Evolutionary conservation across 2,329 filamentous ascomycete species (phyloP).

Genomic region (Penicillium fuscoglaucum): DNA sequence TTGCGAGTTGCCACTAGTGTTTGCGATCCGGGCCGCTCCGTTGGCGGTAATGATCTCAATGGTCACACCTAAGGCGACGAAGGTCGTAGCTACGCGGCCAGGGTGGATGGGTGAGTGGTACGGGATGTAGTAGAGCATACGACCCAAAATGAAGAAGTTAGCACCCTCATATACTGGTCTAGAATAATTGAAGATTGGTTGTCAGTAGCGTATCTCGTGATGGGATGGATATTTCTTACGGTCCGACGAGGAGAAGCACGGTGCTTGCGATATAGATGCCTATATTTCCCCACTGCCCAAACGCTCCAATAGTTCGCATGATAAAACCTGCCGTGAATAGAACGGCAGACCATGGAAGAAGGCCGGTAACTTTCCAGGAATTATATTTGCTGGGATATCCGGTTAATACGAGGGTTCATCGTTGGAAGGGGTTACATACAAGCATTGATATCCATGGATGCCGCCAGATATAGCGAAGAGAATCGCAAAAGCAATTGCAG

Average conservation of each 20-base stretch:
- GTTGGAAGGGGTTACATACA: constrained; percentile 21
- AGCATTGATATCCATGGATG: constrained; percentile 43
- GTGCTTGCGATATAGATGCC: constrained; percentile 41
- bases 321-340: constrained; percentile 44
- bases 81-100: too few species aligned
- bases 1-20: too few species aligned
- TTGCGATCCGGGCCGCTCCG: too few species aligned
- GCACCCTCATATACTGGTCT: constrained; percentile 46
- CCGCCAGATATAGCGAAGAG: constrained; percentile 42
- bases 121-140: constrained; percentile 32
- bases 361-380: constrained; percentile 44
- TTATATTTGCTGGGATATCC: constrained; percentile 36
- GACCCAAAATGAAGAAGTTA: constrained; percentile 55
- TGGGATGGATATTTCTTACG: constrained; percentile 28
- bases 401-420: constrained; percentile 4
- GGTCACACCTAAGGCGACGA: too few species aligned
- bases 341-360: constrained; percentile 44
- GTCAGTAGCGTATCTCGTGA: neutral
- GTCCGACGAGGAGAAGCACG: constrained; percentile 34
- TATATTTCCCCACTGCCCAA: constrained; percentile 39
- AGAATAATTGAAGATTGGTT: neutral
- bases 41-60: too few species aligned
- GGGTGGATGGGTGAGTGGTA: too few species aligned
- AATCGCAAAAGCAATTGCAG: constrained; percentile 43
- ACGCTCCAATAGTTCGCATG: constrained; percentile 39